Evolutionary conservation across 2,329 filamentous ascomycete genomes (phyloP), one percentile per base, ranked within the genome.

Genomic region (Triangularia setosa): DNA sequence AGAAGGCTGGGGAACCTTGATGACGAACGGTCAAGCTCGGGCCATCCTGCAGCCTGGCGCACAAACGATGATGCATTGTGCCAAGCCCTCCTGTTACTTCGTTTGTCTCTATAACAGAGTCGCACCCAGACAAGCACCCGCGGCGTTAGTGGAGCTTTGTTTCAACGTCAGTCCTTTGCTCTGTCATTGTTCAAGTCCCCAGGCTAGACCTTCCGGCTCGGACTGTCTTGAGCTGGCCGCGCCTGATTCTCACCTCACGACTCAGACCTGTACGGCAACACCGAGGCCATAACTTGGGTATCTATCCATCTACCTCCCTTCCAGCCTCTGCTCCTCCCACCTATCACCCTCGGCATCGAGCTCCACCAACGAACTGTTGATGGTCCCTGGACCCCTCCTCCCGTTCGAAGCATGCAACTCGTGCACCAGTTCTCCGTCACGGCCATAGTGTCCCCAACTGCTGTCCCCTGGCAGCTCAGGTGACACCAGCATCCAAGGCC

Each of bases 1-100:
- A 64, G 69, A 71, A 71, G 66, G 67, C 63, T 65, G 62, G 69
- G 69, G 69, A 71, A 71, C 63, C 63, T 56, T 68, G 68, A 71
- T 70, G 69, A 70, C 68, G 67, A 65, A 67, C 67, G 14, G 27
- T 11, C 28, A 33, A 52, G 62, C 62, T 61, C 60, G 58, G 64
- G 61, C 52, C 44, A 16, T 24, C 23, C 9, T 48, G 40, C 40
- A 61, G 33, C 30, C 30, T 56, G 28, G 23, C 5, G n/a, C 40
- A 30, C 60, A 56, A n/a, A 56, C 62, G 63, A 28, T n/a, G 30
- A 40, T 58, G 30, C 57, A 55, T 59, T 59, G 61, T 60, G 58
- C 60, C 63, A 60, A 62, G 60, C 16, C 33, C 14, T 35, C 16
- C 40, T n/a, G 18, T 48, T 48, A n/a, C 40, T 48, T 21, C 40